A percentile compares a stretch with the other conserved stretches of the same genome.
Conservation (phyloP, 2,329 filamentous ascomycete genomes). For the Microdochium bolleyi region DNA sequence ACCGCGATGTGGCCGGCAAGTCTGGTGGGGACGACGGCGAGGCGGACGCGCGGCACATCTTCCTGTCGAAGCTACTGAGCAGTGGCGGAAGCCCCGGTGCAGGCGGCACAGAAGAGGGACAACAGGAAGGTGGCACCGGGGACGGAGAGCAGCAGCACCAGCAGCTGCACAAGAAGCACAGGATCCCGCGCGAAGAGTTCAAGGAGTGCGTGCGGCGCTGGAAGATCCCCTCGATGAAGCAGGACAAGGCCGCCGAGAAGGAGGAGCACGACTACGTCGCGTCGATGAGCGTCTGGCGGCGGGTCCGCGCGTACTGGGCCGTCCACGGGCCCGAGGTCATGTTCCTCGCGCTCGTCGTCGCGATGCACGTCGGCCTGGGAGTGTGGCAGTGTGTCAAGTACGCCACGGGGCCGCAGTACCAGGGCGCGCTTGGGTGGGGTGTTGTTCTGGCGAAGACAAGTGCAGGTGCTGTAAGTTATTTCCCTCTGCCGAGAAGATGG, state of each 20-base stretch:
- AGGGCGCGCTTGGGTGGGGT: conserved; percentile 46
- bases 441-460: conserved; percentile 46
- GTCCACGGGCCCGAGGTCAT: conserved; percentile 43
- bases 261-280: conserved; percentile 37
- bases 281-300: conserved; percentile 33
- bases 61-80: conserved; percentile 23
- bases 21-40: conserved; percentile 14
- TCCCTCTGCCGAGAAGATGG: neutral
- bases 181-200: conserved; percentile 38
- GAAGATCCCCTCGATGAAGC: conserved; percentile 38
- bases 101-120: neutral
- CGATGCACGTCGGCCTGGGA: conserved; percentile 40
- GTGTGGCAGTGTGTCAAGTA: conserved; percentile 50
- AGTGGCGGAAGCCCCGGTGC: no score
- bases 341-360: conserved; percentile 38
- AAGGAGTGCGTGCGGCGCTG: conserved; percentile 30
- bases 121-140: neutral
- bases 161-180: conserved; percentile 29
- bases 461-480: conserved; percentile 37
- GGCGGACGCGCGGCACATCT: conserved; percentile 37
- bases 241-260: conserved; percentile 36
- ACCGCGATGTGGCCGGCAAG: conserved; percentile 3
- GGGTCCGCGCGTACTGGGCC: conserved; percentile 43
- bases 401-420: conserved; percentile 31
- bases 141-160: conserved; percentile 25